phyloP scores from a whole-genome alignment of 2,329 filamentous ascomycete genomes.

The Botryotinia convoluta region DNA sequence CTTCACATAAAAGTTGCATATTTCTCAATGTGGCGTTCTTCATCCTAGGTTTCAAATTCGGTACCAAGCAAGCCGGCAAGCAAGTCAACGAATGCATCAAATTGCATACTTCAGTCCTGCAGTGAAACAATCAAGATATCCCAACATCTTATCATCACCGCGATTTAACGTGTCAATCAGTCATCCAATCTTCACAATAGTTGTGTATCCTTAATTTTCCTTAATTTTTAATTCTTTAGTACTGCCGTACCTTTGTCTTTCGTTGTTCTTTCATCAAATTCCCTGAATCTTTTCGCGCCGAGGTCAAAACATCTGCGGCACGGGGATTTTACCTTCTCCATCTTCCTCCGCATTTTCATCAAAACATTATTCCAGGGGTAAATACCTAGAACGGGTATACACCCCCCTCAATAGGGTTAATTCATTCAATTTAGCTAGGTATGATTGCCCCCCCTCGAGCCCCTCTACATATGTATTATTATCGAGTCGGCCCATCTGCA shows the following conservation, averaged over 20 bases:
- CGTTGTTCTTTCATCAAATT: background rate
- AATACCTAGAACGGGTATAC: conserved; percentile 3
- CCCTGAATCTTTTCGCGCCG: background rate
- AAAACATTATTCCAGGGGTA: conserved; percentile 27
- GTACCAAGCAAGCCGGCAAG: background rate
- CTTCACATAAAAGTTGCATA: background rate
- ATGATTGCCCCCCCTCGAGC: background rate
- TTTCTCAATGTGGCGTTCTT: background rate
- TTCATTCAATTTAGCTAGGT: background rate
- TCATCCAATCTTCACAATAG: background rate
- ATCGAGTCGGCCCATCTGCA: background rate
- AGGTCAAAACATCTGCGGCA: conserved; percentile 1
- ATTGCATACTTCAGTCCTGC: background rate
- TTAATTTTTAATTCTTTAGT: background rate
- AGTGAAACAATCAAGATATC: background rate
- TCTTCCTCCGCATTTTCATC: conserved; percentile 19
- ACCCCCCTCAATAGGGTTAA: background rate
- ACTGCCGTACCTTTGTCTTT: background rate
- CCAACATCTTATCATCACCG: background rate
- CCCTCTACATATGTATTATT: background rate
- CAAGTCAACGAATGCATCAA: background rate
- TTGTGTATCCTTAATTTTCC: background rate
- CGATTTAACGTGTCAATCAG: background rate
- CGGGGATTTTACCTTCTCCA: conserved; percentile 25
- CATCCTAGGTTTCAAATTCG: background rate